Evolutionary conservation across 2,329 filamentous ascomycete species (phyloP).

Genomic region (Talaromyces sp.): DNA sequence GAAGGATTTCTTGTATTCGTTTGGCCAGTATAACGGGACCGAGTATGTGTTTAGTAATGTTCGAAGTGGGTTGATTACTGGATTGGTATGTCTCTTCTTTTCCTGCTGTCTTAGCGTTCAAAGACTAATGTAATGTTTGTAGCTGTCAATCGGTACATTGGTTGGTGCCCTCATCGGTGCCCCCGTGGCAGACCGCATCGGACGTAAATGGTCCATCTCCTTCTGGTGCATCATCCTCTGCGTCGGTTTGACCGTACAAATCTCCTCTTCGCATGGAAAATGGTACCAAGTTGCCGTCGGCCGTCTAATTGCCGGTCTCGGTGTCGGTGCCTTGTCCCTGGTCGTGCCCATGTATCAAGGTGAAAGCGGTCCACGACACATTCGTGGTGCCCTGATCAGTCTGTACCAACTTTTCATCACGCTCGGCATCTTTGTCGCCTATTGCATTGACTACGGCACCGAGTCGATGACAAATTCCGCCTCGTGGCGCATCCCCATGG

Average conservation of each 20-base stretch:
- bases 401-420: constrained; percentile 47
- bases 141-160: constrained; percentile 42
- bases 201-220: constrained; percentile 39
- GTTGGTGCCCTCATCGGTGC: constrained; percentile 39
- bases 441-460: constrained; percentile 45
- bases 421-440: constrained; percentile 43
- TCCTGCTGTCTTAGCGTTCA: not conserved
- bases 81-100: constrained; percentile 26
- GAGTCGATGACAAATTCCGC: constrained; percentile 32
- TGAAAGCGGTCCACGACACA: constrained; percentile 41
- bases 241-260: constrained; percentile 41
- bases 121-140: not conserved
- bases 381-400: constrained; percentile 39
- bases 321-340: constrained; percentile 39
- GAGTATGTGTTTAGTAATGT: constrained; percentile 36
- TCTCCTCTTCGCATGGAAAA: constrained; percentile 30
- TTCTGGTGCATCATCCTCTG: constrained; percentile 37
- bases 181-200: constrained; percentile 39
- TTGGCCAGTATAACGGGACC: constrained; percentile 27
- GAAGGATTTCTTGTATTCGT: constrained; percentile 36
- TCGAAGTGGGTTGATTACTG: constrained; percentile 41
- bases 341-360: constrained; percentile 45
- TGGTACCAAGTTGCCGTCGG: constrained; percentile 42
- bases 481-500: constrained; percentile 49
- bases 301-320: constrained; percentile 40